Evolutionary conservation across 208 protist species (phyloP).

Genomic region (Wallacemonas rigidus): DNA sequence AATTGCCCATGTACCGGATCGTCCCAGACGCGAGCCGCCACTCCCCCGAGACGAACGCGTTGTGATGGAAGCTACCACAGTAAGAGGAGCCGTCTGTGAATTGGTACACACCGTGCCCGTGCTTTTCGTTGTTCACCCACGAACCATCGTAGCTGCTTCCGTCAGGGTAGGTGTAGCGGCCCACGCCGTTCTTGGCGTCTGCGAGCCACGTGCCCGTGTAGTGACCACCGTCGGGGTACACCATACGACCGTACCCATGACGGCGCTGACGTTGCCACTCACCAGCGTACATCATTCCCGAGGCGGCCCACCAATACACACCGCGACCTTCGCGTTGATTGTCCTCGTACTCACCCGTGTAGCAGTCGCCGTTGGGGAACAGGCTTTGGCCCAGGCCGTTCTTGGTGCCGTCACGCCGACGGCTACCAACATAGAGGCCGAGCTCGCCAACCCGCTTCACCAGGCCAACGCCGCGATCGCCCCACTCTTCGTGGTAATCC

Average conservation of each 20-base stretch:
- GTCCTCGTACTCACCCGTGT: constrained; percentile 79
- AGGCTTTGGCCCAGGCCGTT: constrained; percentile 84
- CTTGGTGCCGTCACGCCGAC: constrained; percentile 80
- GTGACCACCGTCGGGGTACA: constrained; percentile 83
- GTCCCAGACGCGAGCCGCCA: constrained; percentile 79
- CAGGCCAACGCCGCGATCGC: constrained; percentile 60
- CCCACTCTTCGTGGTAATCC: constrained; percentile 88
- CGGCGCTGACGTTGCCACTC: constrained; percentile 68
- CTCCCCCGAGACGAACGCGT: constrained; percentile 77
- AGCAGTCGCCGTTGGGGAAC: constrained; percentile 87
- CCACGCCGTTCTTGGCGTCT: constrained; percentile 67
- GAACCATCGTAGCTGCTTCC: constrained; percentile 85
- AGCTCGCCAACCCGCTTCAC: constrained; percentile 91
- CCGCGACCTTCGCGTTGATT: constrained; percentile 81
- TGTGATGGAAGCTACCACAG: constrained; percentile 74
- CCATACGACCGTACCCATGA: constrained; percentile 82
- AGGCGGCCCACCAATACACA: constrained; percentile 76
- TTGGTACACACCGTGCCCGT: constrained; percentile 72
- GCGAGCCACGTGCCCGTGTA: constrained; percentile 79
- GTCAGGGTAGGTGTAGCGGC: constrained; percentile 83
- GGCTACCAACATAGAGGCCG: constrained; percentile 79
- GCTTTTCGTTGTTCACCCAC: constrained; percentile 76
- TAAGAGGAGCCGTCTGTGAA: constrained; percentile 78
- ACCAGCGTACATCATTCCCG: constrained; percentile 69
- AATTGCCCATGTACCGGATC: constrained; percentile 83